Evolutionary conservation across 176 grass and related monocot species (phyloP).

Genomic region (Oryza australiensis): DNA sequence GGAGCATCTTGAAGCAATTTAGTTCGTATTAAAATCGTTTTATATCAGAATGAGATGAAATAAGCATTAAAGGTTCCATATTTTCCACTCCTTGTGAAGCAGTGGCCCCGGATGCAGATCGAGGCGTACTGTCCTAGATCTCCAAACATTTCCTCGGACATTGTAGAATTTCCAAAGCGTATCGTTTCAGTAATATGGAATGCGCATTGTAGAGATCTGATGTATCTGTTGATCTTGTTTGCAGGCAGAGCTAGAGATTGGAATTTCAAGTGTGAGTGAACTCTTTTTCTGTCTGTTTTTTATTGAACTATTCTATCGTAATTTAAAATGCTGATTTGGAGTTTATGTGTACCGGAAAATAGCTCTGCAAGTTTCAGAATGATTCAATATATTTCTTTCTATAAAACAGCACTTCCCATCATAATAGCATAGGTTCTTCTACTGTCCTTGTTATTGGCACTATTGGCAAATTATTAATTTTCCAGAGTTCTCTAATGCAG

Average conservation of each 20-base stretch:
- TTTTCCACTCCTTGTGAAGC: background rate
- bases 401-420: background rate
- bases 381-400: background rate
- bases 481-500: constrained; percentile 46
- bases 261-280: constrained; percentile 73
- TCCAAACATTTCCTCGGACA: background rate
- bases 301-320: background rate
- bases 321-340: background rate
- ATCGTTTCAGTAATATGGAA: background rate
- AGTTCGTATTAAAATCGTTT: background rate
- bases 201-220: constrained; percentile 11
- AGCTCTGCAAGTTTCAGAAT: background rate
- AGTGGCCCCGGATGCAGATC: background rate
- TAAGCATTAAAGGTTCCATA: background rate
- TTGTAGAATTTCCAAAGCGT: background rate
- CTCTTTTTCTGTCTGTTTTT: background rate
- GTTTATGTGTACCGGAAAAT: background rate
- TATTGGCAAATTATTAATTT: background rate
- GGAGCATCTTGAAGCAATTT: background rate
- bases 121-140: constrained; percentile 3
- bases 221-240: constrained; percentile 33
- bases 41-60: background rate
- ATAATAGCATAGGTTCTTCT: background rate
- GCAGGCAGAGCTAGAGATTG: constrained; percentile 80
- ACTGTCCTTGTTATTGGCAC: background rate